Evolutionary conservation across 148 eudicot genomes (phyloP).

Genomic region (Chenopodium album): DNA sequence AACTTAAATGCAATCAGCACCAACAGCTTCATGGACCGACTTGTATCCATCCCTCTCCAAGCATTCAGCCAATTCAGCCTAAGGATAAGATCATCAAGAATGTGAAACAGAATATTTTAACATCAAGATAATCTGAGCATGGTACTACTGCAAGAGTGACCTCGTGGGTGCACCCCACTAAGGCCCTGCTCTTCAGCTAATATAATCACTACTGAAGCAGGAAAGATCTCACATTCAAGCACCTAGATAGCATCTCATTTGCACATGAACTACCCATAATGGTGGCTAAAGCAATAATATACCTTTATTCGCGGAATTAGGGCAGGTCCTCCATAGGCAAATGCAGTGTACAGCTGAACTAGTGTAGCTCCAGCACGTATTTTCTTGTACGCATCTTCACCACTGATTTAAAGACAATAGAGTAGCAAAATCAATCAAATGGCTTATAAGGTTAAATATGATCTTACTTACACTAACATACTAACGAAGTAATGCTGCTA

Average conservation of each 20-base stretch:
- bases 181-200: too few relatives aligned
- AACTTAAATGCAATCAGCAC: slow-evolving; percentile 70
- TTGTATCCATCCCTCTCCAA: slow-evolving; percentile 92
- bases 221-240: background rate
- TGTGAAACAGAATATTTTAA: background rate
- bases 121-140: background rate
- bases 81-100: slow-evolving; percentile 9
- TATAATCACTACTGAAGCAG: background rate
- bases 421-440: slow-evolving; percentile 18
- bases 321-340: slow-evolving; percentile 97
- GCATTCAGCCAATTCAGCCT: slow-evolving; percentile 92
- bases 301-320: slow-evolving; percentile 96
- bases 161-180: too few relatives aligned
- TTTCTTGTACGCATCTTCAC: slow-evolving; percentile 96
- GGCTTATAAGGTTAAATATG: background rate
- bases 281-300: slow-evolving; percentile 3
- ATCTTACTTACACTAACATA: background rate
- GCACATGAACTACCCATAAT: background rate
- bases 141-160: background rate
- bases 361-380: slow-evolving; percentile 92
- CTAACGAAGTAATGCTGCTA: slow-evolving; percentile 10
- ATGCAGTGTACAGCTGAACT: slow-evolving; percentile 89
- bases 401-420: slow-evolving; percentile 46
- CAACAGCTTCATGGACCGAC: slow-evolving; percentile 85
- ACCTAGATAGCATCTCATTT: background rate